Percentiles rank a stretch among this genome's conserved stretches.
Evolutionary conservation across 1,139 yeast genomes (phyloP).

Genomic region (Debaryomyces udenii): DNA sequence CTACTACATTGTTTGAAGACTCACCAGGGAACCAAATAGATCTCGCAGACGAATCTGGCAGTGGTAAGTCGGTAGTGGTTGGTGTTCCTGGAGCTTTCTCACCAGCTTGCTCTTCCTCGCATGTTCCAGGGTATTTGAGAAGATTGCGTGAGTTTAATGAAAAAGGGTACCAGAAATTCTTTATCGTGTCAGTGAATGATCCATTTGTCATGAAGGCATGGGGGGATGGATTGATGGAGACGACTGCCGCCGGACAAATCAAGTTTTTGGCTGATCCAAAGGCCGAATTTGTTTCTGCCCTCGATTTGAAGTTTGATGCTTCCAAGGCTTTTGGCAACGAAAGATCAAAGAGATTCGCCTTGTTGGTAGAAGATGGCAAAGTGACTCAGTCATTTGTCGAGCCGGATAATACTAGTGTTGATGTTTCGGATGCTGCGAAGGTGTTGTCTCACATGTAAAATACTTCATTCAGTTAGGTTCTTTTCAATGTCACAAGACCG

Average conservation of each 20-base stretch:
- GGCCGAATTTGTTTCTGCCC: constrained; percentile 67
- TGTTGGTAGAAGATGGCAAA: constrained; percentile 72
- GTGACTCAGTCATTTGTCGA: constrained; percentile 70
- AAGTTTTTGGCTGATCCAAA: constrained; percentile 76
- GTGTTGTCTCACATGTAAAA: constrained; percentile 27
- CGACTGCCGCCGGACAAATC: constrained; percentile 39
- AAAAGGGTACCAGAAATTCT: constrained; percentile 65
- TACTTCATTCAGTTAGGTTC: neutral
- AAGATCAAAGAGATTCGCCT: constrained; percentile 77
- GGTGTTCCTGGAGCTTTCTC: constrained; percentile 95
- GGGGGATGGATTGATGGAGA: constrained; percentile 49
- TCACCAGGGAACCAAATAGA: constrained; percentile 70
- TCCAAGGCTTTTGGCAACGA: constrained; percentile 70
- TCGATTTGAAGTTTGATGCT: constrained; percentile 74
- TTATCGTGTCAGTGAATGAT: constrained; percentile 80
- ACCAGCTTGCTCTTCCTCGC: constrained; percentile 79
- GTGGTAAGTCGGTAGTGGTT: constrained; percentile 62
- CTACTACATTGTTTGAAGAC: constrained; percentile 56
- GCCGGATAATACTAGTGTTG: constrained; percentile 78
- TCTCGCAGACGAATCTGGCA: constrained; percentile 55
- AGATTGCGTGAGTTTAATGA: constrained; percentile 53
- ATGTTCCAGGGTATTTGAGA: constrained; percentile 76
- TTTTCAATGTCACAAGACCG: neutral
- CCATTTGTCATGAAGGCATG: constrained; percentile 84
- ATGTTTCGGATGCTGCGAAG: constrained; percentile 46